phyloP scores from a whole-genome alignment of 306 rosid species.

The Acacia melanoxylon region DNA sequence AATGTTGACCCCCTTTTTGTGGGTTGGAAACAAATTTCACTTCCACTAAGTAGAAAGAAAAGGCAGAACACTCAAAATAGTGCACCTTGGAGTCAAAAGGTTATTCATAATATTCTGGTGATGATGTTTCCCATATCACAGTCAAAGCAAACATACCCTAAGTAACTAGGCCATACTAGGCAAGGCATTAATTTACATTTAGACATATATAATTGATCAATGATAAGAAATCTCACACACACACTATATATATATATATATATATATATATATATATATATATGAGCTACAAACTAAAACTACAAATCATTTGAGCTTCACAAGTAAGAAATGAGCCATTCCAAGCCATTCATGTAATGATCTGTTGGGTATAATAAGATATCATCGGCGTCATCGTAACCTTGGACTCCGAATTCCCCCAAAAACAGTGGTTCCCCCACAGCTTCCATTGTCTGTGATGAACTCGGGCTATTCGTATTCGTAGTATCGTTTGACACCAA shows the following conservation, averaged over 20 bases:
- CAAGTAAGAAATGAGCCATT: conserved; percentile 51
- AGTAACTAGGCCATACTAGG: background rate
- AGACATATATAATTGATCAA: background rate
- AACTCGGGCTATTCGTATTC: conserved; percentile 48
- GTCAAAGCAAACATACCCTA: conserved; percentile 5
- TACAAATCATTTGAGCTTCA: conserved; percentile 24
- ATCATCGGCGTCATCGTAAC: conserved; percentile 38
- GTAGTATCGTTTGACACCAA: conserved; percentile 16
- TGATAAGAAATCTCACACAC: background rate
- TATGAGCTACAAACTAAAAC: conserved; percentile 33
- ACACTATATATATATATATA: too few relatives aligned
- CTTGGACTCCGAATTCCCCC: conserved; percentile 57
- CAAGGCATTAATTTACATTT: conserved; percentile 27
- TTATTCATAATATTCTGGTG: background rate
- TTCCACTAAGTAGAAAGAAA: background rate
- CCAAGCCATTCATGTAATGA: conserved; percentile 41
- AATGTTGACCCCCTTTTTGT: background rate
- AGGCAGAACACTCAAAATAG: background rate
- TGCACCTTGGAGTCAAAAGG: background rate
- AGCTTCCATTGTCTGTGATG: conserved; percentile 49
- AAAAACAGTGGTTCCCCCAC: conserved; percentile 42
- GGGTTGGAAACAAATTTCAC: background rate
- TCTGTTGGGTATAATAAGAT: conserved; percentile 37
- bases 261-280: background rate
- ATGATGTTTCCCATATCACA: conserved; percentile 19